These are phyloP conservation scores for Pleurotus pulmonarius DNA, from an alignment of 768 basidiomycete genomes.

Conservation along the genomic window DNA sequence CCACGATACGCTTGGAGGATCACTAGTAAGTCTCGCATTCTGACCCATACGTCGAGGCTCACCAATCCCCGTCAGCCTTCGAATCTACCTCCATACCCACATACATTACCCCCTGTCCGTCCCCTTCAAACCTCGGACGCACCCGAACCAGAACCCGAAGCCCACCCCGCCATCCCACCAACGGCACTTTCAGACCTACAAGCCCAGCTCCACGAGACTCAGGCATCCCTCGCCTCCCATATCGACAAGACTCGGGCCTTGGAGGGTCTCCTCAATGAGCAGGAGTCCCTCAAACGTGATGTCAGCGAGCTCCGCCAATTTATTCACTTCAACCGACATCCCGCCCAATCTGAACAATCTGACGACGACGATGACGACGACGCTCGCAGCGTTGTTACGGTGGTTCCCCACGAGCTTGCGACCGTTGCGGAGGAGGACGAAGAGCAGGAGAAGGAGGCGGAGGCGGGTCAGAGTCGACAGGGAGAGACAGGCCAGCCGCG, in stretches of 20 bases:
- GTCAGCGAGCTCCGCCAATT: slow-evolving; percentile 67
- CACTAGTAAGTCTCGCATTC: slow-evolving; percentile 49
- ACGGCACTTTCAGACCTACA: slow-evolving; percentile 62
- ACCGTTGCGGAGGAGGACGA: slow-evolving; percentile 76
- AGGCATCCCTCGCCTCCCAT: slow-evolving; percentile 69
- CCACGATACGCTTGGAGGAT: slow-evolving; percentile 85
- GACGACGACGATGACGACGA: slow-evolving; percentile 69
- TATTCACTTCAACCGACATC: slow-evolving; percentile 41
- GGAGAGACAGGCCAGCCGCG: not conserved
- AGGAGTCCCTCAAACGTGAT: slow-evolving; percentile 80
- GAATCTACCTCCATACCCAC: slow-evolving; percentile 60
- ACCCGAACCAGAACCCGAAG: slow-evolving; percentile 20
- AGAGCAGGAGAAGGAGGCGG: slow-evolving; percentile 34
- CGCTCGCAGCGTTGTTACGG: slow-evolving; percentile 65
- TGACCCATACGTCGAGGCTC: not conserved
- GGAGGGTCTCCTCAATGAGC: slow-evolving; percentile 78
- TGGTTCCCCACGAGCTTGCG: slow-evolving; percentile 66
- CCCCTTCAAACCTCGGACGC: slow-evolving; percentile 25
- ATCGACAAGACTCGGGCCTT: slow-evolving; percentile 80
- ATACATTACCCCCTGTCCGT: slow-evolving; percentile 64
- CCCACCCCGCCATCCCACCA: slow-evolving; percentile 15
- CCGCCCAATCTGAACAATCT: slow-evolving; percentile 19
- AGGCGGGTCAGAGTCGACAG: not conserved
- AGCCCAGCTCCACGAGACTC: slow-evolving; percentile 80
- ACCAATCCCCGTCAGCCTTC: slow-evolving; percentile 40